Evolutionary conservation across 345 rosid genomes (phyloP).

Genomic region (Sisymbrium irio): DNA sequence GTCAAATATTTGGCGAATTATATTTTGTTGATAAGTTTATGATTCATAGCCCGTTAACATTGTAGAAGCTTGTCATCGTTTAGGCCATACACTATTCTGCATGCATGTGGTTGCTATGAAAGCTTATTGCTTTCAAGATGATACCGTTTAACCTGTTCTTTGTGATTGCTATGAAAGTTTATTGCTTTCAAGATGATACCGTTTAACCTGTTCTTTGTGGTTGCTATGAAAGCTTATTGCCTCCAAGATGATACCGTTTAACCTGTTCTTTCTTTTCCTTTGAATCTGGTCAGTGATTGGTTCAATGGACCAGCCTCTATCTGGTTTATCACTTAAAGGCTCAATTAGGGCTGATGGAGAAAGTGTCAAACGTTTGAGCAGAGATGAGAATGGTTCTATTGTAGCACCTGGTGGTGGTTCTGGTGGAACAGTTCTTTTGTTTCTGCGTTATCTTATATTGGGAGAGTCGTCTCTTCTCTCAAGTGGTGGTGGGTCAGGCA

Average conservation of each 20-base stretch:
- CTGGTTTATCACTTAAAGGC: slow-evolving; percentile 78
- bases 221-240: slow-evolving; percentile 15
- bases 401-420: slow-evolving; percentile 93
- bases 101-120: not conserved
- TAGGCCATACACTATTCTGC: slow-evolving; percentile 18
- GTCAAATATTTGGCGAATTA: not conserved
- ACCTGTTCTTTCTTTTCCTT: slow-evolving; percentile 28
- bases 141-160: too few relatives aligned
- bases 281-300: slow-evolving; percentile 73
- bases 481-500: slow-evolving; percentile 83
- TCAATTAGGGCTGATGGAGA: slow-evolving; percentile 85
- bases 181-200: too few relatives aligned
- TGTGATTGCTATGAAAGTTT: too few relatives aligned
- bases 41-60: not conserved
- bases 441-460: slow-evolving; percentile 60
- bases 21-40: slow-evolving; percentile 2
- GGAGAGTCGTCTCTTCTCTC: slow-evolving; percentile 73
- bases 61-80: slow-evolving; percentile 12
- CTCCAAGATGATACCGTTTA: slow-evolving; percentile 18
- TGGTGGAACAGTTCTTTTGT: slow-evolving; percentile 87
- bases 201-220: too few relatives aligned
- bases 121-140: slow-evolving; percentile 25
- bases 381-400: slow-evolving; percentile 37
- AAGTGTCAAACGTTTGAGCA: slow-evolving; percentile 43
- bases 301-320: slow-evolving; percentile 85